Percentiles rank a stretch among this genome's conserved stretches.
Evolutionary conservation across 192 early-diverging fungal genomes (phyloP).

Genomic region (Mortierella claussenii): DNA sequence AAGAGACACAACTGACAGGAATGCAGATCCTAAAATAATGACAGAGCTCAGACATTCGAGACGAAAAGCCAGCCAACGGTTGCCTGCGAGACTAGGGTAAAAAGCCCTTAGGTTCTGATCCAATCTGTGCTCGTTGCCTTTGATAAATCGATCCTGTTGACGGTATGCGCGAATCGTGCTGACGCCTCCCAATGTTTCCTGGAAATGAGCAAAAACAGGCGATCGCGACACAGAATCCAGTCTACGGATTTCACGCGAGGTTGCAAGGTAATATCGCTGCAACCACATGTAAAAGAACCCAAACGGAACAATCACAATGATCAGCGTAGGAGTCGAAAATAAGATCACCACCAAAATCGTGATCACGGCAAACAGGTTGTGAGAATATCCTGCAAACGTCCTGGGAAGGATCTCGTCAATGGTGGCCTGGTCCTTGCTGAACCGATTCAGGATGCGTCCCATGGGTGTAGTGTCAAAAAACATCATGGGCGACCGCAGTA

Average conservation of each 20-base stretch:
- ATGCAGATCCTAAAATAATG: slow-evolving; percentile 83
- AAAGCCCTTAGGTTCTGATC: slow-evolving; percentile 85
- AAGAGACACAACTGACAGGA: slow-evolving; percentile 76
- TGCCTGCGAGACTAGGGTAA: slow-evolving; percentile 77
- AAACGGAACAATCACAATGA: slow-evolving; percentile 65
- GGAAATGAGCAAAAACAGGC: slow-evolving; percentile 78
- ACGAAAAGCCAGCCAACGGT: slow-evolving; percentile 79
- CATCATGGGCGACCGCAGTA: slow-evolving; percentile 76
- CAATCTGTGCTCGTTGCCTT: slow-evolving; percentile 72
- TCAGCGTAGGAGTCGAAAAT: slow-evolving; percentile 69
- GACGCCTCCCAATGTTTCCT: slow-evolving; percentile 80
- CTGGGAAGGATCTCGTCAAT: slow-evolving; percentile 74
- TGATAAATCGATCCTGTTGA: slow-evolving; percentile 70
- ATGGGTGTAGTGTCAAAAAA: slow-evolving; percentile 84
- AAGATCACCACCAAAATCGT: slow-evolving; percentile 57
- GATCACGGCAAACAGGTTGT: slow-evolving; percentile 53
- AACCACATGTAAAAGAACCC: slow-evolving; percentile 70
- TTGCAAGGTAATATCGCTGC: slow-evolving; percentile 73
- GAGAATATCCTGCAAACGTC: slow-evolving; percentile 62
- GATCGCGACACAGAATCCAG: slow-evolving; percentile 74
- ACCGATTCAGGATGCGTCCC: slow-evolving; percentile 80
- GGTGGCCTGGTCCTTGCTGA: slow-evolving; percentile 71
- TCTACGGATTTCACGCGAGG: slow-evolving; percentile 89
- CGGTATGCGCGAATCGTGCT: slow-evolving; percentile 88
- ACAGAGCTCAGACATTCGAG: slow-evolving; percentile 82